Base-by-base conservation (phyloP, 2,329 filamentous ascomycete species). In the Phaeoacremonium minimum region DNA sequence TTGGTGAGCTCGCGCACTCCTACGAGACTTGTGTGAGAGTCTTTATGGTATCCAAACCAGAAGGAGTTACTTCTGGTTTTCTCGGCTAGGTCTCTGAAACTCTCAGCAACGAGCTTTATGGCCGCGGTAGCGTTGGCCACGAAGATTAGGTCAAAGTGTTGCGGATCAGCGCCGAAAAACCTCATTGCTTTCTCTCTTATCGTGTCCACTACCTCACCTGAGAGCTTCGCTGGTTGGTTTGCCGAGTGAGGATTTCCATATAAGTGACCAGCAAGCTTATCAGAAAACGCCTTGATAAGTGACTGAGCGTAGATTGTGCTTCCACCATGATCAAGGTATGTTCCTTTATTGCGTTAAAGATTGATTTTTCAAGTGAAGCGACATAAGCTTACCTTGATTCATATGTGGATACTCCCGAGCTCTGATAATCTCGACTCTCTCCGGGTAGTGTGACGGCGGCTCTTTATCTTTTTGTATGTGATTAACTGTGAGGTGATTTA, bases 121-220 rank as follows among this genome's bases (percentile, higher is more conserved):
- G 82, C 90, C 4, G 90, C 88, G 1, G 91, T 97, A 15, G 91
- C 86, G 59, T 97, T 97, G 22, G 88, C 81, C 17, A 94, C 87
- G 55, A 97, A 83, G 14, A 83, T 64, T 9, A 83, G 63, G 46
- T 81, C 76, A 48, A 75, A 83, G 35, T 80, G 63, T 26, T 65
- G 61, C 3, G 77, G 70, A 45, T 75, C 67, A 14, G 78, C 78
- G 30, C 73, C 72, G 42, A 83, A 71, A 53, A 81, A 80, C 4
- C 55, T 52, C 11, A 83, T 65, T 14, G 75, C 63, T 38, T 69
- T 67, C 38, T 66, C 60, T 12, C 78, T 66, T 7, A 79, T 63
- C 16, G 67, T 62, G 43, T 83, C 75, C 20, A 84, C 71, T 39
- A 72, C 63, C 18, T 73, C 66, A 5, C 77, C 77, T 2, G 75